Evolutionary conservation across 306 rosid genomes (phyloP), one percentile per base, ranked within the genome.

Genomic region (Leucaena leucocephala): DNA sequence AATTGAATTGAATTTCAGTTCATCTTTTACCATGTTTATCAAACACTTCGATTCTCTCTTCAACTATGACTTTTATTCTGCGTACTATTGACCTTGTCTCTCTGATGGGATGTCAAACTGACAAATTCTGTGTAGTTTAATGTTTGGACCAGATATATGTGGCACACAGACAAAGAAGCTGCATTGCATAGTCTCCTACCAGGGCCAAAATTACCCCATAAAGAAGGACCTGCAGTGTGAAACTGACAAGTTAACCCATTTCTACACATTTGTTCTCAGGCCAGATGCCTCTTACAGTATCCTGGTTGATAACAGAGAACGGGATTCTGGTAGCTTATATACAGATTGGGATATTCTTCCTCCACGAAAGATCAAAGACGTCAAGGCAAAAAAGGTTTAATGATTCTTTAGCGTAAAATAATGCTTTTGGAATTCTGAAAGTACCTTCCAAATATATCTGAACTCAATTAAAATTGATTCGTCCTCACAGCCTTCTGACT

Each of bases 61-160:
- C 27, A 27, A 27, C 0, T 27, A 27, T 1, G 27, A 27, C 27
- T 27, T 27, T 27, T 27, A 27, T 27, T 27, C 27, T 27, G 27
- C 27, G 1, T 27, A 27, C 27, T 27, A 27, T 27, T 27, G 27
- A 27, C 27, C 27, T 27, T 27, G 27, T 27, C 27, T 27, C 27
- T 27, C 27, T 27, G 1, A 27, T 58, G 33, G 74, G 50, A 62
- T 70, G 40, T 38, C 79, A 5, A 6, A 62, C 90, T 82, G 86
- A 82, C 72, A 68, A 36, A 76, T 78, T 81, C 82, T 76, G 57
- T 89, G 75, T 58, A 95, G 99, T 80, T 57, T 95, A 42, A 95
- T 95, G 99, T 93, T 95, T 82, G 99, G 99, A 79, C 99, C 99
- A 62, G 99, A 95, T 89, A 11, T 95, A 79, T 95, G 99, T 72